phyloP scores from a whole-genome alignment of 1,284 basidiomycete genomes.

The Cryptococcus jaspeensis region DNA sequence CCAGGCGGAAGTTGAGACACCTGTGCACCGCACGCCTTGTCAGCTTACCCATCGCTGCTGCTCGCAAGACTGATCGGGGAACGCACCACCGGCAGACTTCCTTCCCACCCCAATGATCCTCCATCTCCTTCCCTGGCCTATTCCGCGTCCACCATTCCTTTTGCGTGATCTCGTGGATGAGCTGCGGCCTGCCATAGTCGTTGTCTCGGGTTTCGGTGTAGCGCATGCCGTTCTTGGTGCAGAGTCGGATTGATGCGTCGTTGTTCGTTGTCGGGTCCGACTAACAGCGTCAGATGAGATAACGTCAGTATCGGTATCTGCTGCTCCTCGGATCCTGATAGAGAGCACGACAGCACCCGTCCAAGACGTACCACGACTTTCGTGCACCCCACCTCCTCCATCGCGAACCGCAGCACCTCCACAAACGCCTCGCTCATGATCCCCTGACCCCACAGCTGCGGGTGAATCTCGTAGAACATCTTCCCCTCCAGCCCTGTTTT shows the following conservation, averaged over 20 bases:
- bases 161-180: constrained; percentile 38
- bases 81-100: constrained; percentile 42
- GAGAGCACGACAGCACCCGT: background rate
- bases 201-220: constrained; percentile 30
- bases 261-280: constrained; percentile 41
- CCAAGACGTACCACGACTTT: constrained; percentile 25
- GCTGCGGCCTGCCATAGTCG: constrained; percentile 31
- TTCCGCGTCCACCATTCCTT: constrained; percentile 37
- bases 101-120: constrained; percentile 36
- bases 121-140: constrained; percentile 17
- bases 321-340: too few relatives aligned
- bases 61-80: background rate
- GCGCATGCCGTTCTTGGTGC: constrained; percentile 31
- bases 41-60: background rate
- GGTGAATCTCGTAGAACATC: constrained; percentile 49
- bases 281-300: constrained; percentile 4
- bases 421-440: constrained; percentile 46
- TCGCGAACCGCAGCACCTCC: constrained; percentile 46
- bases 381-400: constrained; percentile 43
- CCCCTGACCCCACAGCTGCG: constrained; percentile 47
- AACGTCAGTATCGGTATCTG: background rate
- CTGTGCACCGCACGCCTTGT: constrained; percentile 6
- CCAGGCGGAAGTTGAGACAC: constrained; percentile 39
- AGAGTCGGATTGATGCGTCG: constrained; percentile 42
- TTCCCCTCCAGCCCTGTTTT: constrained; percentile 26